These are phyloP conservation scores for Eremomyces bilateralis DNA, from an alignment of 495 filamentous ascomycete genomes.

Conservation along the genomic window DNA sequence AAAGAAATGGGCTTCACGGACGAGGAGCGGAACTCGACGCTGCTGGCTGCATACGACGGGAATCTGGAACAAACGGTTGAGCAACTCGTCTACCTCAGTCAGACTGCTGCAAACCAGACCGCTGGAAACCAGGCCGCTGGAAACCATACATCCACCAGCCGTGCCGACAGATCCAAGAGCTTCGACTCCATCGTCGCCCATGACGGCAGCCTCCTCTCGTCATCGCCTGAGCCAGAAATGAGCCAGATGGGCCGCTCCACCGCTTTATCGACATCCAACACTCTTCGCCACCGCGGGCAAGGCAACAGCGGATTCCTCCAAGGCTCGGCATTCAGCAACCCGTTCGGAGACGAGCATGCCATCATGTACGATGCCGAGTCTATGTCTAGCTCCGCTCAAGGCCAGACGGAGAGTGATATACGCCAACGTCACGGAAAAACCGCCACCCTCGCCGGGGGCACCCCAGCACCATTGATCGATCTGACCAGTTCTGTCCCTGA, in stretches of 20 bases:
- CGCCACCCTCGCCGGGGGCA: too few relatives aligned
- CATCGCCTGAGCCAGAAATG: conserved; percentile 14
- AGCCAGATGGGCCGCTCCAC: conserved; percentile 12
- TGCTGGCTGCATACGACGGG: neutral
- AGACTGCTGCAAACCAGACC: neutral
- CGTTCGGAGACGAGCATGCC: conserved; percentile 36
- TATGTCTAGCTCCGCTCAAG: too few relatives aligned
- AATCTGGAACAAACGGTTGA: neutral
- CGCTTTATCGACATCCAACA: conserved; percentile 23
- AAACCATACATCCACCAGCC: conserved; percentile 1
- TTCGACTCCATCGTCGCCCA: conserved; percentile 35
- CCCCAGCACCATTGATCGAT: too few relatives aligned
- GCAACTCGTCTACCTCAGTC: too few relatives aligned
- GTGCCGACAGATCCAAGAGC: conserved; percentile 12
- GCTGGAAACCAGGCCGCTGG: conserved; percentile 6
- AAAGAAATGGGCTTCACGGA: neutral
- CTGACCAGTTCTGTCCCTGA: too few relatives aligned
- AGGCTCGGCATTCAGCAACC: conserved; percentile 32
- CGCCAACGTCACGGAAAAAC: too few relatives aligned
- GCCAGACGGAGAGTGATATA: too few relatives aligned
- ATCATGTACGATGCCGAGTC: too few relatives aligned
- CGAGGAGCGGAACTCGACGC: neutral
- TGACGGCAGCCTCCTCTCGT: conserved; percentile 23
- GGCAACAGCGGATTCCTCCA: conserved; percentile 27
- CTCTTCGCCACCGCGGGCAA: conserved; percentile 24